These are phyloP conservation scores for Suillus weaverae DNA, from an alignment of 768 basidiomycete species.

Conservation along the genomic window DNA sequence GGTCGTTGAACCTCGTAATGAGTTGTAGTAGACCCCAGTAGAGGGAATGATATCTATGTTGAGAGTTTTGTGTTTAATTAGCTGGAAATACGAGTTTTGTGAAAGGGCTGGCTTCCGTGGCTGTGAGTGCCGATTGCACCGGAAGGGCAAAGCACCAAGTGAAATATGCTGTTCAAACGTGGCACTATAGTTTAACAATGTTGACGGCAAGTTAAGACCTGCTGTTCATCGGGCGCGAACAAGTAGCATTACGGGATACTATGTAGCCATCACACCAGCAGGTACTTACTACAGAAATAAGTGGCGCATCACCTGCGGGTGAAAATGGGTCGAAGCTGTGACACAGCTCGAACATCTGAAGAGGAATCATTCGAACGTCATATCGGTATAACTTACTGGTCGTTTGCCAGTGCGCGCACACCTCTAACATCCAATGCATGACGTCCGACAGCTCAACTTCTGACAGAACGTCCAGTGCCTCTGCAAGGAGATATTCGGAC, in stretches of 20 bases:
- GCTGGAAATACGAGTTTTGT: too few species aligned
- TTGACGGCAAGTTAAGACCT: not conserved
- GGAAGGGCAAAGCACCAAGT: not conserved
- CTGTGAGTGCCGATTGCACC: too few species aligned
- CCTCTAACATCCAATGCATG: not conserved
- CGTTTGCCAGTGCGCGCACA: not conserved
- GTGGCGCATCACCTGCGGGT: not conserved
- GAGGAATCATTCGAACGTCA: not conserved
- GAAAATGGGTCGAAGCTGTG: not conserved
- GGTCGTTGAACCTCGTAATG: too few species aligned
- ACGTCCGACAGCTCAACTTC: not conserved
- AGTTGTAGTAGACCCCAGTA: too few species aligned
- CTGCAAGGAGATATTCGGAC: not conserved
- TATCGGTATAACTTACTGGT: not conserved
- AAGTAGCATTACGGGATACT: not conserved
- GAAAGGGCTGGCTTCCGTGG: too few species aligned
- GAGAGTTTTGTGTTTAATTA: too few species aligned
- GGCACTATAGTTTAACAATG: not conserved
- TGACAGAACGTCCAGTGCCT: not conserved
- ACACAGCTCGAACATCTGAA: not conserved
- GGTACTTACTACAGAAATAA: not conserved
- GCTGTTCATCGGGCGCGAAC: not conserved
- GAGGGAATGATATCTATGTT: too few species aligned
- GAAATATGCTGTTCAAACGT: not conserved
- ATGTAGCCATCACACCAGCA: too few species aligned